phyloP scores from a whole-genome alignment of 2,329 filamentous ascomycete genomes.

The Whalleya microplaca region DNA sequence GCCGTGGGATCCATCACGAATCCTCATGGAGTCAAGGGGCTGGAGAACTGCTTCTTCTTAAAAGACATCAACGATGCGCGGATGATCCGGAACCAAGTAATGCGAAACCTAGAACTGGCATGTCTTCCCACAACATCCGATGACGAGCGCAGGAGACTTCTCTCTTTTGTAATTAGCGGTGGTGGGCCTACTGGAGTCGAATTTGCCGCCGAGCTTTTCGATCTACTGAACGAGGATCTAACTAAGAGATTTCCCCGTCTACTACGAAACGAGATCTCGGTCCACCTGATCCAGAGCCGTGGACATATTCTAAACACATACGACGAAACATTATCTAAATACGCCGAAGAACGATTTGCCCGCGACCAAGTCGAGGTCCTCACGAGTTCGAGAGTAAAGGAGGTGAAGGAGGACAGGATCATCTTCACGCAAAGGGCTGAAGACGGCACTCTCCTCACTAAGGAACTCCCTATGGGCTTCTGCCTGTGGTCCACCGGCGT shows the following conservation, averaged over 20 bases:
- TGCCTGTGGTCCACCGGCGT: slow-evolving; percentile 98
- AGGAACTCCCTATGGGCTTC: slow-evolving; percentile 94
- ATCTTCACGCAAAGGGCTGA: slow-evolving; percentile 83
- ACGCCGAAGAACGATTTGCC: slow-evolving; percentile 87
- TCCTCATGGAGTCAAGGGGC: slow-evolving; percentile 90
- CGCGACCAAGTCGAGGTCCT: slow-evolving; percentile 91
- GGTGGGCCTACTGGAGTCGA: slow-evolving; percentile 97
- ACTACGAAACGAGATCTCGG: slow-evolving; percentile 95
- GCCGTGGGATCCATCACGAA: slow-evolving; percentile 93
- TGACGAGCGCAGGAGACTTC: slow-evolving; percentile 80
- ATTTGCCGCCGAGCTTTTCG: slow-evolving; percentile 94
- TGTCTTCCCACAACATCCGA: slow-evolving; percentile 92
- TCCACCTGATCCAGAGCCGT: slow-evolving; percentile 93
- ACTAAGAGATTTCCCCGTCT: slow-evolving; percentile 82
- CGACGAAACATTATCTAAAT: slow-evolving; percentile 89
- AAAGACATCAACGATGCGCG: slow-evolving; percentile 95
- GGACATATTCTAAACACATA: slow-evolving; percentile 98
- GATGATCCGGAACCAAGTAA: slow-evolving; percentile 82
- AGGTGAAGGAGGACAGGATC: slow-evolving; percentile 82
- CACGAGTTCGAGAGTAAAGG: slow-evolving; percentile 91
- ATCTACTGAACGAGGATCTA: slow-evolving; percentile 94
- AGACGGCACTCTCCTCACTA: slow-evolving; percentile 75
- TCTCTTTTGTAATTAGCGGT: slow-evolving; percentile 95
- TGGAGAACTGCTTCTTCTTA: slow-evolving; percentile 92
- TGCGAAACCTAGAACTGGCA: slow-evolving; percentile 87